phyloP scores from a whole-genome alignment of 768 basidiomycete genomes.

The Lentinula edodes region DNA sequence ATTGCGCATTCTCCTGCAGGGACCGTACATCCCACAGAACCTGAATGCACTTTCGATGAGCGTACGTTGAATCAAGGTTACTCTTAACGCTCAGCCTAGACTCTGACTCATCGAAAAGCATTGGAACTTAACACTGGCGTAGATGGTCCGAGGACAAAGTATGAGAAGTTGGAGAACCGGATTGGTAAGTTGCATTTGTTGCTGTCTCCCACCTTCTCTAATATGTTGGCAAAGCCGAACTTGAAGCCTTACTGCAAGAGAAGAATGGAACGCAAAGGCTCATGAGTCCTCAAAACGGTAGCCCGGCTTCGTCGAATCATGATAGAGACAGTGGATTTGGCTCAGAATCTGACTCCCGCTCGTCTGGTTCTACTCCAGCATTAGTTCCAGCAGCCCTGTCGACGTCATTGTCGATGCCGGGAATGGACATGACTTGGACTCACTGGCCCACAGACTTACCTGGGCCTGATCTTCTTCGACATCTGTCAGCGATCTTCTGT shows the following conservation, averaged over 20 bases:
- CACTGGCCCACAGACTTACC: constrained; percentile 65
- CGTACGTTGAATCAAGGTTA: constrained; percentile 29
- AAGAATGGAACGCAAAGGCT: constrained; percentile 29
- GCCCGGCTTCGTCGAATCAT: background rate
- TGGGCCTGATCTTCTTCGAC: constrained; percentile 52
- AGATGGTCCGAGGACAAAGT: constrained; percentile 54
- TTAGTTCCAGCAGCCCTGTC: background rate
- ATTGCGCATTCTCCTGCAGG: constrained; percentile 57
- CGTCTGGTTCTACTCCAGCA: constrained; percentile 4
- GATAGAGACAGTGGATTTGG: constrained; percentile 5
- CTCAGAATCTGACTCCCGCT: constrained; percentile 2
- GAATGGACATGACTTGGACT: constrained; percentile 37
- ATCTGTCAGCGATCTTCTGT: constrained; percentile 17
- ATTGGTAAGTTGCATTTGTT: constrained; percentile 45
- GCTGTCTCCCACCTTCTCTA: background rate
- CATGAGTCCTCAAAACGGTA: constrained; percentile 3
- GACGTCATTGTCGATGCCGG: background rate
- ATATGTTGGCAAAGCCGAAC: constrained; percentile 43
- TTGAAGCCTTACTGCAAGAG: constrained; percentile 60
- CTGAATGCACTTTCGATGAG: constrained; percentile 78
- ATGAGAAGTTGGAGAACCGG: constrained; percentile 61
- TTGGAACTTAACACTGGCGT: constrained; percentile 29
- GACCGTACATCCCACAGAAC: constrained; percentile 43
- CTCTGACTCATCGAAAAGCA: constrained; percentile 22
- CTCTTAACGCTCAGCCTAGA: too few relatives aligned